phyloP scores from a whole-genome alignment of 129 eudicot genomes.

The Sambucus nigra region DNA sequence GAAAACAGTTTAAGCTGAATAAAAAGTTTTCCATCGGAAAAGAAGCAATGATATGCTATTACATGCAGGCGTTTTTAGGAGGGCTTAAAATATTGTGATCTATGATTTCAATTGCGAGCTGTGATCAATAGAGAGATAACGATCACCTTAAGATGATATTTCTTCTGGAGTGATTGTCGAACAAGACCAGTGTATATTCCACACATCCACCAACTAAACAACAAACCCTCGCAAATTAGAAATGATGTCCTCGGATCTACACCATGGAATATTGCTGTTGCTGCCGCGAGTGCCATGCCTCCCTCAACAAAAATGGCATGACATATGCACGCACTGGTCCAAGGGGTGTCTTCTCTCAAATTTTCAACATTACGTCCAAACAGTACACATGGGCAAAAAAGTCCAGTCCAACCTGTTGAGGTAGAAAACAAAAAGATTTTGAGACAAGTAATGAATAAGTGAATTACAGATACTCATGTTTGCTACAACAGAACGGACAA shows the following conservation, averaged over 20 bases:
- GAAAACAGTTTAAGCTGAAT: neutral
- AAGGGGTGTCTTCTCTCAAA: slow-evolving; percentile 71
- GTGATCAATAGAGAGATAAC: neutral
- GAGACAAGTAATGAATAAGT: neutral
- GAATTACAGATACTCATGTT: neutral
- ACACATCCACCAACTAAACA: slow-evolving; percentile 99
- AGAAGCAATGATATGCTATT: neutral
- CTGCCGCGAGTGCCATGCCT: slow-evolving; percentile 75
- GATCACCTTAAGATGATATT: slow-evolving; percentile 91
- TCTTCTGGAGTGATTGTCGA: slow-evolving; percentile 76
- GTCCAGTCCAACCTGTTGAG: slow-evolving; percentile 74
- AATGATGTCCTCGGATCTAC: slow-evolving; percentile 76
- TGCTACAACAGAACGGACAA: neutral
- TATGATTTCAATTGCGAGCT: neutral
- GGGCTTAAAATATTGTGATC: too few relatives aligned
- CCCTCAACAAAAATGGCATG: slow-evolving; percentile 94
- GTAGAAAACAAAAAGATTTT: slow-evolving; percentile 5
- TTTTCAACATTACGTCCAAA: slow-evolving; percentile 86
- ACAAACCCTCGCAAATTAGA: slow-evolving; percentile 72
- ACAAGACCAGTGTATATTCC: slow-evolving; percentile 86
- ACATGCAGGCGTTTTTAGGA: too few relatives aligned
- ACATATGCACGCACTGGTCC: slow-evolving; percentile 76
- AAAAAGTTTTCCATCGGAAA: neutral
- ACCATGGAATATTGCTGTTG: slow-evolving; percentile 71
- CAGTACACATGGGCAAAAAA: slow-evolving; percentile 92